Percentiles rank a stretch among this genome's conserved stretches.
Conservation (phyloP, 306 rosid species). For the Begonia loranthoides region DNA sequence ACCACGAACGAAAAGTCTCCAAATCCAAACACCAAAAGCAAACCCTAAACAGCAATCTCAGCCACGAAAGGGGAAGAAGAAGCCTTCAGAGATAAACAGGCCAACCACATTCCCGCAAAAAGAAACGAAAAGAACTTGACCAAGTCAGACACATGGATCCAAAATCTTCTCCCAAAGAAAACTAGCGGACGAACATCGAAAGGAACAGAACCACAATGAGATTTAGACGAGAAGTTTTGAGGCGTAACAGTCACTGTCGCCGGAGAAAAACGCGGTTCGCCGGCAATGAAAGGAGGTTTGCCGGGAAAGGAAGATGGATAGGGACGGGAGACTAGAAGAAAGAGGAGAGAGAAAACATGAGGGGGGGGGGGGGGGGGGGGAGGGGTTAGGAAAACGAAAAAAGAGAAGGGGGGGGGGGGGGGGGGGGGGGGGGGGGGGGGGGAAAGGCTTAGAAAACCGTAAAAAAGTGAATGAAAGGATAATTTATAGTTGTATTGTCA, state of each 20-base stretch:
- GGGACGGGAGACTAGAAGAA: too few species aligned
- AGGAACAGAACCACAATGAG: conserved; percentile 8
- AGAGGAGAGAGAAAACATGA: too few species aligned
- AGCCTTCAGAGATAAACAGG: conserved; percentile 26
- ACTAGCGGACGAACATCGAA: conserved; percentile 7
- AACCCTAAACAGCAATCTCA: conserved; percentile 74
- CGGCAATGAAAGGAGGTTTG: conserved; percentile 27
- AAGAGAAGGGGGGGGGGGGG: too few species aligned
- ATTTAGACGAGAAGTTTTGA: conserved; percentile 8
- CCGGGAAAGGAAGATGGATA: not conserved
- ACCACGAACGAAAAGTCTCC: conserved; percentile 17
- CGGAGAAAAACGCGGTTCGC: conserved; percentile 26
- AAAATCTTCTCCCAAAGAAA: conserved; percentile 16
- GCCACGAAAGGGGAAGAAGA: conserved; percentile 15
- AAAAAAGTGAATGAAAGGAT: conserved; percentile 37
- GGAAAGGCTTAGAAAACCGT: conserved; percentile 47
- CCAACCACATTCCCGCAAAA: conserved; percentile 63
- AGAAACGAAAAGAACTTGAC: conserved; percentile 17
- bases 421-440: conserved; percentile 32
- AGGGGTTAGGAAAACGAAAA: conserved; percentile 51
- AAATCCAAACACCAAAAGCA: conserved; percentile 29
- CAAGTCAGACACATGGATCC: conserved; percentile 43
- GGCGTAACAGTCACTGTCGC: conserved; percentile 4
- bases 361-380: too few species aligned
- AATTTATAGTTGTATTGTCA: conserved; percentile 50